Conservation (phyloP, 2,329 filamentous ascomycete species). For the Cercospora brassicicola region DNA sequence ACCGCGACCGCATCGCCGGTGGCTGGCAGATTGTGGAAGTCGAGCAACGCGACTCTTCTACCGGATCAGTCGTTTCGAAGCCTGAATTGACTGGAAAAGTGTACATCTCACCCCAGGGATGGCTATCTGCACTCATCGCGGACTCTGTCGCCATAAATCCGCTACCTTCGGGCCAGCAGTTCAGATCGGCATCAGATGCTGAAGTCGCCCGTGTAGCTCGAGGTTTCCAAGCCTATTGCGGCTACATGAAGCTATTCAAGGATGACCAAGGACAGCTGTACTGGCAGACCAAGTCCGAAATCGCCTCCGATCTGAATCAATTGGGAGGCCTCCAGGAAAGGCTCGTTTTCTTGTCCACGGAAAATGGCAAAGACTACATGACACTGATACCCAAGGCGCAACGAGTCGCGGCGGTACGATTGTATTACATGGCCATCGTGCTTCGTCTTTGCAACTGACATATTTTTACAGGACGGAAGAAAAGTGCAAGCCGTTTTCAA, state of each 20-base stretch:
- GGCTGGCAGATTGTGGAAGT: constrained; percentile 32
- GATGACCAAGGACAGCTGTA: constrained; percentile 26
- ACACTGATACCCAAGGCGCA: constrained; percentile 25
- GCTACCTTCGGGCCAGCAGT: constrained; percentile 24
- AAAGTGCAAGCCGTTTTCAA: constrained; percentile 28
- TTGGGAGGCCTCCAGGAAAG: constrained; percentile 31
- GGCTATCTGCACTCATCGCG: constrained; percentile 30
- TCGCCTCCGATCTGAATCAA: constrained; percentile 25
- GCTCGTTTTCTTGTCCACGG: constrained; percentile 23
- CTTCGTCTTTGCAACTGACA: neutral
- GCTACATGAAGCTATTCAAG: constrained; percentile 29
- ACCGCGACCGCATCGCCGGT: constrained; percentile 25
- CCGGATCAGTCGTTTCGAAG: neutral
- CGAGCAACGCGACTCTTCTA: constrained; percentile 25
- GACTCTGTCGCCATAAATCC: constrained; percentile 21
- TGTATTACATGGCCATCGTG: constrained; percentile 1
- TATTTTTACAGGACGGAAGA: constrained; percentile 24
- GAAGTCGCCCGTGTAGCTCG: constrained; percentile 31
- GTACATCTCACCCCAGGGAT: constrained; percentile 28
- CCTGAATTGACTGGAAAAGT: constrained; percentile 28
- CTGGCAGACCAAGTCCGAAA: constrained; percentile 32
- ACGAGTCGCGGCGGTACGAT: constrained; percentile 25
- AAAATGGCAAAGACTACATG: constrained; percentile 30
- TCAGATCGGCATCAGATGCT: constrained; percentile 21
- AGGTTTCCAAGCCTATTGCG: constrained; percentile 30